Evolutionary conservation across 305 asterid genomes (phyloP).

Genomic region (Fraxinus dipetala): DNA sequence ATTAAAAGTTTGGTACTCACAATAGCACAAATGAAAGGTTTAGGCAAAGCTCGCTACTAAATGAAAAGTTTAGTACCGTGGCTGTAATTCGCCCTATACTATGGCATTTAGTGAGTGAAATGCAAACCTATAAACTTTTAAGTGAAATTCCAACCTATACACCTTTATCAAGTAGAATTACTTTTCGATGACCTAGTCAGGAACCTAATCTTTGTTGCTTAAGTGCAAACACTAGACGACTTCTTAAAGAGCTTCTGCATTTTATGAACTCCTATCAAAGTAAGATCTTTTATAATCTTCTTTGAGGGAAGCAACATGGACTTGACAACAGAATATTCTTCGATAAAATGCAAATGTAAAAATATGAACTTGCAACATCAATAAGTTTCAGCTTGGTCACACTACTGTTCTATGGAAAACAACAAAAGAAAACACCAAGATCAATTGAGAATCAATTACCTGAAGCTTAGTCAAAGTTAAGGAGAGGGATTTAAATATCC

Average conservation of each 20-base stretch:
- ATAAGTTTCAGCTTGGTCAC: not conserved
- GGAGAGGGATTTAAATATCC: slow-evolving; percentile 88
- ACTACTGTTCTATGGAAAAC: not conserved
- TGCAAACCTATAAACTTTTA: too few relatives aligned
- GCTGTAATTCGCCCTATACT: too few relatives aligned
- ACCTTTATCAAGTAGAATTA: not conserved
- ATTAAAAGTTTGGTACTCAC: too few relatives aligned
- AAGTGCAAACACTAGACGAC: not conserved
- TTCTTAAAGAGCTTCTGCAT: not conserved
- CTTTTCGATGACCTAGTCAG: not conserved
- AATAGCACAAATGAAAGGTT: too few relatives aligned
- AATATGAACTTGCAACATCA: not conserved
- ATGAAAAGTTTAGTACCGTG: too few relatives aligned
- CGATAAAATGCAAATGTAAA: not conserved
- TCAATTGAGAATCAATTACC: slow-evolving; percentile 46
- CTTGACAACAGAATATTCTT: not conserved
- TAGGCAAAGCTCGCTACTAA: too few relatives aligned
- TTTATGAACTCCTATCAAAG: not conserved
- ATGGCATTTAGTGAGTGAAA: too few relatives aligned
- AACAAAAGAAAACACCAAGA: slow-evolving; percentile 8
- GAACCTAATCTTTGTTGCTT: not conserved
- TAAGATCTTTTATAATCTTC: not conserved
- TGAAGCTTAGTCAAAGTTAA: slow-evolving; percentile 88
- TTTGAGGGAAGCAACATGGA: not conserved
- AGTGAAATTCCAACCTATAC: not conserved